Conservation (phyloP, 2,329 filamentous ascomycete genomes). For the Colletotrichum limetticola region DNA sequence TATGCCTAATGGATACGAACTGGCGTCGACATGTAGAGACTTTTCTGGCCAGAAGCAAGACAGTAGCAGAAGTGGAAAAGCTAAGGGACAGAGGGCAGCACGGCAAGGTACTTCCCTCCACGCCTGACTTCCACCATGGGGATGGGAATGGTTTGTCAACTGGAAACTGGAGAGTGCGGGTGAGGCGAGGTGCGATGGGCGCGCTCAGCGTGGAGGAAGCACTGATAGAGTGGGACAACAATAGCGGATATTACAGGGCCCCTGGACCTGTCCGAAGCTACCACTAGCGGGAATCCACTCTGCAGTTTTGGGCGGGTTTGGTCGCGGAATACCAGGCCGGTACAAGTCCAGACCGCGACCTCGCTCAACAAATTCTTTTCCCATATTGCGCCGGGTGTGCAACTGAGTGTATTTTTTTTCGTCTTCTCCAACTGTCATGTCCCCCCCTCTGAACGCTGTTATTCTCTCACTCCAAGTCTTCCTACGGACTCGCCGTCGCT, state of each 20-base stretch:
- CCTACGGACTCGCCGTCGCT: slow-evolving; percentile 24
- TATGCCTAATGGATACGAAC: neutral
- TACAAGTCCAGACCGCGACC: slow-evolving; percentile 33
- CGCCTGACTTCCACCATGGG: neutral
- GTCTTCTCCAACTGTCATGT: neutral
- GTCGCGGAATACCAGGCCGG: slow-evolving; percentile 27
- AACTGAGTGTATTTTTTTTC: neutral
- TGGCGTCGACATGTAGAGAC: neutral
- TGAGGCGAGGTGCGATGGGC: slow-evolving; percentile 18
- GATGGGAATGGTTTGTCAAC: neutral
- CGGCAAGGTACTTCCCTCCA: neutral
- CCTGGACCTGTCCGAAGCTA: slow-evolving; percentile 28
- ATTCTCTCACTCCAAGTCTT: neutral
- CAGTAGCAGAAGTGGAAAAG: neutral
- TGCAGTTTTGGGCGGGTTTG: slow-evolving; percentile 14
- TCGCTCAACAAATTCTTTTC: slow-evolving; percentile 36
- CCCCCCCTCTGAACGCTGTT: neutral
- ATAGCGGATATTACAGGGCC: slow-evolving; percentile 29
- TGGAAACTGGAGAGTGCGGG: slow-evolving; percentile 11
- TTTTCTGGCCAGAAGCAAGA: neutral
- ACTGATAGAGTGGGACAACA: slow-evolving; percentile 26
- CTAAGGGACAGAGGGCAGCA: neutral
- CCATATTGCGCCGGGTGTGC: slow-evolving; percentile 10
- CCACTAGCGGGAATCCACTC: slow-evolving; percentile 25
- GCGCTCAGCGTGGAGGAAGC: slow-evolving; percentile 4